Conservation (phyloP, 192 early-diverging fungal genomes). For the Gamsiella multidivaricata region DNA sequence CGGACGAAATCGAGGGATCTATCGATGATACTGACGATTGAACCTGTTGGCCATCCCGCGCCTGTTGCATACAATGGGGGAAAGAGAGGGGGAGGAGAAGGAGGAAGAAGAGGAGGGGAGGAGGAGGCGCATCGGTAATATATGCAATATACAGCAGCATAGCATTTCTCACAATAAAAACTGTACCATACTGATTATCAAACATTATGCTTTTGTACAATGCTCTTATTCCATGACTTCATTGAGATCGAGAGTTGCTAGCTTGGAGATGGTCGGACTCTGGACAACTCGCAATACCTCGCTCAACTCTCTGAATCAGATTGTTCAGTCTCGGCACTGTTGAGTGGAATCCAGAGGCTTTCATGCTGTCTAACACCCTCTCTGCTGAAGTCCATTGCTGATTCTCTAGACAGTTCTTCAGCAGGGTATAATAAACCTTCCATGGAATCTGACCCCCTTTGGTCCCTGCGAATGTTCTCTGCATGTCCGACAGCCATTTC, state of each 20-base stretch:
- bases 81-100: too few relatives aligned
- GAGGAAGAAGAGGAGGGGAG: too few relatives aligned
- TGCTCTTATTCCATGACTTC: too few relatives aligned
- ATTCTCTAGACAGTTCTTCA: slow-evolving; percentile 29
- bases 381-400: slow-evolving; percentile 19
- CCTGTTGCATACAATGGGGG: too few relatives aligned
- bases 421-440: slow-evolving; percentile 22
- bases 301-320: slow-evolving; percentile 21
- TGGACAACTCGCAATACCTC: neutral
- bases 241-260: too few relatives aligned
- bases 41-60: too few relatives aligned
- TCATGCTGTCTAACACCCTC: slow-evolving; percentile 22
- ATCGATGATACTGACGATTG: slow-evolving; percentile 7
- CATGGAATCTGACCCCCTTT: neutral
- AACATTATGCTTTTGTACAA: too few relatives aligned
- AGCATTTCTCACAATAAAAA: neutral
- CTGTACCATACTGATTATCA: neutral
- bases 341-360: slow-evolving; percentile 13
- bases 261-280: neutral
- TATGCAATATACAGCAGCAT: too few relatives aligned
- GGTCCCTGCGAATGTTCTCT: neutral
- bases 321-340: slow-evolving; percentile 18
- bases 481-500: slow-evolving; percentile 25
- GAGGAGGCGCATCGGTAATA: too few relatives aligned
- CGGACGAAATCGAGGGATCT: slow-evolving; percentile 12